Base-by-base conservation (phyloP, 345 rosid species). In the Punica granatum region DNA sequence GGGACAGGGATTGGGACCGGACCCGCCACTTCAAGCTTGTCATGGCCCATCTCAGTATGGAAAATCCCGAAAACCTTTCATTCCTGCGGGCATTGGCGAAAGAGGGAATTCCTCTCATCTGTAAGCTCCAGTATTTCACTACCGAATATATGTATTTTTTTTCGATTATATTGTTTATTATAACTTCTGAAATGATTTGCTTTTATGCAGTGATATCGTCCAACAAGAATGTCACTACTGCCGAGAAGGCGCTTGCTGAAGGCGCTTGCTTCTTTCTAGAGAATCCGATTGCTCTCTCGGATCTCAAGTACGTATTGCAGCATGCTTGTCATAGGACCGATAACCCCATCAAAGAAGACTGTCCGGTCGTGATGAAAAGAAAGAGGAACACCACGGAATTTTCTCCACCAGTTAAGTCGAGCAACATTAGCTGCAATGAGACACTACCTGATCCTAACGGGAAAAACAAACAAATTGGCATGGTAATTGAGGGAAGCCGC, bases 291-390 rank as follows among this genome's bases (percentile, higher is more conserved):
- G 60, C 72, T 19, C 8, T 73, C 1, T 60, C 74, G 3, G 87
- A 85, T 32, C 64, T 85, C 35, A 77, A 72, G 25, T 67, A 80
- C 60, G 14, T 89, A 13, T 83, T 83, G 87, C 84, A 85, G 28
- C 76, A 79, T 43, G 76, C 63, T 0, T 75, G 58, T 31, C 35
- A 21, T 44, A 67, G 49, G 64, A 74, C 0, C 7, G 32, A 7
- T 16, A 26, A 33, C 41, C 12, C 11, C 3, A 13, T 49, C 6
- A 18, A 46, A 48, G 46, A 59, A 25, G 35, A 35, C 25, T 21
- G 8, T 6, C 14, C 0, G 7, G 28, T 16, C 49, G 42, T n/a
- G 39, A 14, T 4, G 32, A 28, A 58, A 56, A 33, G 48, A 28
- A 58, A 61, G 6, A 2, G 9, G 49, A 54, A 39, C 25, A 28